Evolutionary conservation across 257 asterid species (phyloP).

Genomic region (Solanum etuberosum): DNA sequence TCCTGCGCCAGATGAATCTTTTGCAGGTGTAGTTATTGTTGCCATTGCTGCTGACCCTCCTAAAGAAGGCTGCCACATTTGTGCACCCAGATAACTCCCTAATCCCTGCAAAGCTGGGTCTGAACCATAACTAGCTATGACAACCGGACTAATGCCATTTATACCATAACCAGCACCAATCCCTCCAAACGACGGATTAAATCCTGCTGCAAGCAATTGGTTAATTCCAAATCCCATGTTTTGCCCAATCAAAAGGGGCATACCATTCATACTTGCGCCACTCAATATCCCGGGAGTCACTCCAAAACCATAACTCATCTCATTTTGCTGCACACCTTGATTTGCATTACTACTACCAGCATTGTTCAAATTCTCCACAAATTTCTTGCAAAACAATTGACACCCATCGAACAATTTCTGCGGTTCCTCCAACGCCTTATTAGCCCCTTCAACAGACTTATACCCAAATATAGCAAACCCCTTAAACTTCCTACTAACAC

Average conservation of each 20-base stretch:
- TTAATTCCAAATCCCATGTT: conserved; percentile 44
- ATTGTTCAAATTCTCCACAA: conserved; percentile 27
- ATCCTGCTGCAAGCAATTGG: conserved; percentile 32
- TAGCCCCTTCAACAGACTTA: conserved; percentile 37
- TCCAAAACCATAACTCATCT: conserved; percentile 28
- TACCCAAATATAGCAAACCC: conserved; percentile 67
- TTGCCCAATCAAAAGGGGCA: conserved; percentile 39
- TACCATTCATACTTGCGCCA: conserved; percentile 9
- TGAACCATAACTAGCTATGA: conserved; percentile 41
- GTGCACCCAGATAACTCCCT: conserved; percentile 33
- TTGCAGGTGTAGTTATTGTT: conserved; percentile 12
- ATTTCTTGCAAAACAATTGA: conserved; percentile 62
- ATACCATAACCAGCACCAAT: conserved; percentile 39
- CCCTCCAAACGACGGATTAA: conserved; percentile 14
- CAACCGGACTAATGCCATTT: conserved; percentile 25
- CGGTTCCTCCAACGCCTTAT: conserved; percentile 69
- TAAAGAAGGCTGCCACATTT: conserved; percentile 22
- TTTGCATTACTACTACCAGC: conserved; percentile 5
- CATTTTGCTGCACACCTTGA: conserved; percentile 8
- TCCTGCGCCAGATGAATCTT: conserved; percentile 21
- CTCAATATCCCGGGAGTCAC: conserved; percentile 20
- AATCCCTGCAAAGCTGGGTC: conserved; percentile 50
- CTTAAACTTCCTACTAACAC: conserved; percentile 32
- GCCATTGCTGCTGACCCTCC: conserved; percentile 22
- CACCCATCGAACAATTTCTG: conserved; percentile 53